Percentiles rank a stretch among this genome's conserved stretches.
phyloP scores from a whole-genome alignment of 225 moss, liverwort and hornwort species.

The Physcomitrellopsis africana region DNA sequence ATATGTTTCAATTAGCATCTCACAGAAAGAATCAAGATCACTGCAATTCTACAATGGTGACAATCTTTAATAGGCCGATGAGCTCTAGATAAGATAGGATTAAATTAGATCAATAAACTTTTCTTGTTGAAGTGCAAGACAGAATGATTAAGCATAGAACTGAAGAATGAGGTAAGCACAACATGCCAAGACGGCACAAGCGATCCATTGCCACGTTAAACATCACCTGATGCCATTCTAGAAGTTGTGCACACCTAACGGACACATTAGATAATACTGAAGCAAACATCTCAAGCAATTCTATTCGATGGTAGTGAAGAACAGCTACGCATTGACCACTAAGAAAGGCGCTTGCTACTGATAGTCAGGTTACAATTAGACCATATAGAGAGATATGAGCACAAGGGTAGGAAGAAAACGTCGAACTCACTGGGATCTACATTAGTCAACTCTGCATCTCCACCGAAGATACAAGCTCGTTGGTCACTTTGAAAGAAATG shows the following conservation, averaged over 20 bases:
- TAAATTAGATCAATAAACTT: too few species aligned
- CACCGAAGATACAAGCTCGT: conserved; percentile 53
- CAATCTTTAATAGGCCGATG: neutral
- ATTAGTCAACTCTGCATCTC: conserved; percentile 48
- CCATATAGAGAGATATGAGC: neutral
- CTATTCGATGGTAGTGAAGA: neutral
- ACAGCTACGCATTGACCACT: neutral
- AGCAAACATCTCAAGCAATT: neutral
- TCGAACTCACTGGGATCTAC: conserved; percentile 55
- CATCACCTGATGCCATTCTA: too few species aligned
- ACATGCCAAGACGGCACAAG: neutral
- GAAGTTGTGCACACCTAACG: too few species aligned
- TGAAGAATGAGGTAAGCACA: neutral
- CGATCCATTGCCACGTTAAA: too few species aligned
- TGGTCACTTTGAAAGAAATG: conserved; percentile 47
- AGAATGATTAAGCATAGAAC: neutral
- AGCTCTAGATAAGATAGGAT: too few species aligned
- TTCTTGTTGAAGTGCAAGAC: neutral
- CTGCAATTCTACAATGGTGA: neutral
- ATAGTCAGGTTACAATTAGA: neutral
- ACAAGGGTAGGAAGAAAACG: neutral
- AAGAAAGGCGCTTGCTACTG: neutral
- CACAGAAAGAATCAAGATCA: neutral
- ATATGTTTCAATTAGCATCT: neutral
- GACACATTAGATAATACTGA: neutral